Evolutionary conservation across 106 monocot species (phyloP).

Genomic region (Chionographis japonica): DNA sequence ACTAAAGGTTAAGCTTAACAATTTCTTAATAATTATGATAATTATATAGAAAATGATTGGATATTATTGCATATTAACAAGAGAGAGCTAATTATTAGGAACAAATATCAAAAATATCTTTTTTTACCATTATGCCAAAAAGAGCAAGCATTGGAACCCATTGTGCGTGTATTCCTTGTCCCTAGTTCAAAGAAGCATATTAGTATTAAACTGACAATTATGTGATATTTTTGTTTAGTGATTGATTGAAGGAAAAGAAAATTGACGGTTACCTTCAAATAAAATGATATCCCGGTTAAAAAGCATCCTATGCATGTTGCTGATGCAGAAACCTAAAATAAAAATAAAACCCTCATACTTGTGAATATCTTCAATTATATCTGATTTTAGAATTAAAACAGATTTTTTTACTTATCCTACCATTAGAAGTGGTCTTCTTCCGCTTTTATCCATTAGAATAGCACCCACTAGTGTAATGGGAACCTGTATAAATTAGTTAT

Average conservation of each 20-base stretch:
- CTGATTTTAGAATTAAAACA: neutral
- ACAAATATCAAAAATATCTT: neutral
- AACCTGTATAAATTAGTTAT: conserved; percentile 21
- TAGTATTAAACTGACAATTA: neutral
- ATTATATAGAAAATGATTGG: too few species aligned
- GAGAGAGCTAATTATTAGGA: neutral
- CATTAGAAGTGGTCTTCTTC: conserved; percentile 74
- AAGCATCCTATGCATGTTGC: conserved; percentile 70
- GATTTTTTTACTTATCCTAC: conserved; percentile 13
- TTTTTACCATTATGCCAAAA: conserved; percentile 59
- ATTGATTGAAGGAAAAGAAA: neutral
- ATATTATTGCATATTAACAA: neutral
- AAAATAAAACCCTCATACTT: neutral
- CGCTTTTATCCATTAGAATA: conserved; percentile 73
- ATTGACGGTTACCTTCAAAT: conserved; percentile 38
- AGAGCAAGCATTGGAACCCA: conserved; percentile 63
- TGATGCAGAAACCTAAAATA: conserved; percentile 61
- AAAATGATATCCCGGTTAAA: conserved; percentile 55
- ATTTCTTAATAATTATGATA: too few species aligned
- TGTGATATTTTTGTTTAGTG: neutral
- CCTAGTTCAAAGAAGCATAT: conserved; percentile 17
- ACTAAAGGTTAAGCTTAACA: too few species aligned
- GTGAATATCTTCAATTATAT: neutral
- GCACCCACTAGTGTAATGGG: conserved; percentile 61
- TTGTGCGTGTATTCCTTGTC: conserved; percentile 28